Percentiles rank a stretch among this genome's conserved stretches.
Conservation (phyloP, 352 stramenopile species). For the Globisporangium polare region DNA sequence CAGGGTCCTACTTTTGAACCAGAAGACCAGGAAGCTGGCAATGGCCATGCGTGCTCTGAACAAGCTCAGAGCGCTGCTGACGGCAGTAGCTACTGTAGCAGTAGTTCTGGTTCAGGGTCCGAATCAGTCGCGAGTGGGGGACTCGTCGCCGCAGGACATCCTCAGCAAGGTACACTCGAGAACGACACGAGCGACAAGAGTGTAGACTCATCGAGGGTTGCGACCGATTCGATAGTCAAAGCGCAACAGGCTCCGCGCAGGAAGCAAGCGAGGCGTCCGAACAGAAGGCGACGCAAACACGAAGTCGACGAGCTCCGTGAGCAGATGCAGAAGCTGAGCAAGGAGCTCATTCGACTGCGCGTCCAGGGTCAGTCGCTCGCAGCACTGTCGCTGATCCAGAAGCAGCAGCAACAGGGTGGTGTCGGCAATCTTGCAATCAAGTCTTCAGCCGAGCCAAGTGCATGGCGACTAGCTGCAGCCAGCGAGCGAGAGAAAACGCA, state of each 20-base stretch:
- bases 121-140: too few species aligned
- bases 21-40: background rate
- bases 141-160: too few species aligned
- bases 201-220: too few species aligned
- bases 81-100: too few species aligned
- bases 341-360: background rate
- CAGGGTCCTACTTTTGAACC: background rate
- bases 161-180: too few species aligned
- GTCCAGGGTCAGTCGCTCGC: background rate
- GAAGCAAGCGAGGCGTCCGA: background rate
- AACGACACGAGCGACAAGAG: background rate
- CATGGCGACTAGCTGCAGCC: conserved; percentile 31
- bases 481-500: conserved; percentile 25
- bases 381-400: background rate
- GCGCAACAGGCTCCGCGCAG: background rate
- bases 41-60: too few species aligned
- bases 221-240: too few species aligned
- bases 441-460: background rate
- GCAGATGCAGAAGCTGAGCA: background rate
- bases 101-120: too few species aligned
- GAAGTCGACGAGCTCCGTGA: background rate
- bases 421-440: too few species aligned
- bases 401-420: background rate
- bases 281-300: background rate
- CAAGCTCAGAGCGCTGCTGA: background rate